These are phyloP conservation scores for Arachnomyces sp. DNA, from an alignment of 2,329 filamentous ascomycete genomes.

Conservation along the genomic window DNA sequence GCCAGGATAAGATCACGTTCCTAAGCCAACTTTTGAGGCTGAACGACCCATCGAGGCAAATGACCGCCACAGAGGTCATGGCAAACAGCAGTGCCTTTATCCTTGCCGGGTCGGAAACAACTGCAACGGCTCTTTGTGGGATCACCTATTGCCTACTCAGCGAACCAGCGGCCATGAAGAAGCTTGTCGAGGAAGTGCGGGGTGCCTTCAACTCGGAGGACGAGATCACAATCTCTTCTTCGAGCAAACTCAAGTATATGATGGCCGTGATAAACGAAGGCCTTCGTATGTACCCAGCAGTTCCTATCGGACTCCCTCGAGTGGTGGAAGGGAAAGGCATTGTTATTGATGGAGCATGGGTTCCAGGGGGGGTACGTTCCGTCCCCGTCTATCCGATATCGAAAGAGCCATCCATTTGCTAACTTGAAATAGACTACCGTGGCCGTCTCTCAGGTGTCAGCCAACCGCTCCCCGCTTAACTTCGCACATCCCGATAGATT, in stretches of 20 bases:
- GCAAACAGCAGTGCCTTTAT: constrained; percentile 6
- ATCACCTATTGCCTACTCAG: constrained; percentile 30
- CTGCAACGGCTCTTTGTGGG: constrained; percentile 30
- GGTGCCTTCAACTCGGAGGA: constrained; percentile 11
- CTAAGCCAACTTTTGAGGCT: constrained; percentile 11
- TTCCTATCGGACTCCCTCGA: constrained; percentile 19
- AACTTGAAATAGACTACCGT: background rate
- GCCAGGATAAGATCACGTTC: constrained; percentile 9
- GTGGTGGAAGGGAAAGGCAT: constrained; percentile 7
- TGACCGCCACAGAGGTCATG: constrained; percentile 23
- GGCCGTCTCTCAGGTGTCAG: background rate
- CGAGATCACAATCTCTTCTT: constrained; percentile 20
- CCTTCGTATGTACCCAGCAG: constrained; percentile 39
- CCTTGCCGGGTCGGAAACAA: constrained; percentile 14
- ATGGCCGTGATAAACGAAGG: constrained; percentile 41
- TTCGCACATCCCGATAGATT: constrained; percentile 19
- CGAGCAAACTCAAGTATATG: constrained; percentile 35
- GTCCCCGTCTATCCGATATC: background rate
- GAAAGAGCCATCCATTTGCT: background rate
- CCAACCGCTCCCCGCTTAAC: constrained; percentile 15
- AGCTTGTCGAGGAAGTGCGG: constrained; percentile 31
- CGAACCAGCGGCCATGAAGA: constrained; percentile 20
- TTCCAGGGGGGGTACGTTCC: background rate
- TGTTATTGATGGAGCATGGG: background rate
- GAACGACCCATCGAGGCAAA: constrained; percentile 14